Evolutionary conservation across 164 flowering plant genomes (phyloP), one percentile per base, ranked within the genome.

Genomic region (Macadamia tetraphylla): DNA sequence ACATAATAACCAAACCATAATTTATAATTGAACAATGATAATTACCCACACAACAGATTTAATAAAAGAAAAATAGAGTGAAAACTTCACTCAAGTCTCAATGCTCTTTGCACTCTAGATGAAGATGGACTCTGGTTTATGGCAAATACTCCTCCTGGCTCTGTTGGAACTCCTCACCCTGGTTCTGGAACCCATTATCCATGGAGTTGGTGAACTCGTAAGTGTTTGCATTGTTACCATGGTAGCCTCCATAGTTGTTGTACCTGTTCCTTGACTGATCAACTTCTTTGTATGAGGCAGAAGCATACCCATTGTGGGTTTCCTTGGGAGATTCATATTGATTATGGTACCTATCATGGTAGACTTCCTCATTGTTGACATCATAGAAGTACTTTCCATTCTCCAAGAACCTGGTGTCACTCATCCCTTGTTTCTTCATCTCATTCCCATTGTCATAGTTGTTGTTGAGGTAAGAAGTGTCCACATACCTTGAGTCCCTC

Each of bases 371-470:
- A 67, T 71, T 68, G 9, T 65, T 46, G 10, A 72, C 60, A 58
- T 78, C 67, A 15, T 77, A 66, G 66, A 60, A 73, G 65, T 80
- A 80, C 81, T 65, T 83, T 0, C 83, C 81, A 60, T 79, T 78
- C 64, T 76, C 85, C 69, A 85, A 0, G 53, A 72, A 78, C 67
- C 80, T 74, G 9, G 85, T 84, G 74, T 84, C 85, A 58, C 87
- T 84, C 83, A 79, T 74, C 35, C 84, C 85, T 55, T 83, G 72
- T 35, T 51, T 60, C 69, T 67, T 53, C 17, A 17, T 53, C 57
- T 53, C 57, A 17, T 53, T 4, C n/a, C 57, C 57, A 53, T 74
- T 35, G 53, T 59, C 29, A 68, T 66, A 59, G 68, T 67, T 62
- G 63, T 63, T 64, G 43, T 66, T 52, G 17, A 53, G 57, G 57